Conservation (phyloP, 208 protist genomes). For the Leishmania mexicana region DNA sequence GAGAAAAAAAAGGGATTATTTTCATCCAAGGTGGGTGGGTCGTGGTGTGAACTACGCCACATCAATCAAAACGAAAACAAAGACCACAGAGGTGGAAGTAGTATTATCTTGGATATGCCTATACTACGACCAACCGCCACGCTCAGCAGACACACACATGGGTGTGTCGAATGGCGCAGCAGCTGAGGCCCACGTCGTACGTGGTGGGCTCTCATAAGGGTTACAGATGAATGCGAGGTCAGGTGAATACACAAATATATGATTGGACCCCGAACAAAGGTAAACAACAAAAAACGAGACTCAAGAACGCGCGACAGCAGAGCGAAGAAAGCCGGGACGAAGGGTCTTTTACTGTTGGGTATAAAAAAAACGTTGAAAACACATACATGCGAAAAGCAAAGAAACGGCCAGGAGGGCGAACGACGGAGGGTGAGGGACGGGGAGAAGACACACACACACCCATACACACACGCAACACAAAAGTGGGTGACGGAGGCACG, state of each 20-base stretch:
- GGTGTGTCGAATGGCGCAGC: not conserved
- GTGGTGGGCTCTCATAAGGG: not conserved
- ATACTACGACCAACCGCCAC: not conserved
- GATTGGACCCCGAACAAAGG: not conserved
- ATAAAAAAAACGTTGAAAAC: not conserved
- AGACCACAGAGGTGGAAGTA: not conserved
- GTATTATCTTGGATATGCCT: not conserved
- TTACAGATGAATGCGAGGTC: not conserved
- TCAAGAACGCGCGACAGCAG: not conserved
- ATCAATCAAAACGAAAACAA: not conserved
- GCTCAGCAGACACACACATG: not conserved
- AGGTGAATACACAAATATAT: not conserved
- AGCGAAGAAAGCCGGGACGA: not conserved
- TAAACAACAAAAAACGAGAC: not conserved
- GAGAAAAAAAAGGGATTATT: not conserved
- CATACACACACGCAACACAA: not conserved
- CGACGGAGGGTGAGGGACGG: not conserved
- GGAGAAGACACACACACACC: too few species aligned
- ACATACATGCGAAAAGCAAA: not conserved
- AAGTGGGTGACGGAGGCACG: not conserved
- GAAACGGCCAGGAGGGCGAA: not conserved
- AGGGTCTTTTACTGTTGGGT: not conserved
- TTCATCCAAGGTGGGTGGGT: not conserved
- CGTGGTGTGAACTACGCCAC: not conserved
- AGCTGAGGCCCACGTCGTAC: not conserved